Base-by-base conservation (phyloP, 371 early-diverging fungal species). In the Smittium culicis region DNA sequence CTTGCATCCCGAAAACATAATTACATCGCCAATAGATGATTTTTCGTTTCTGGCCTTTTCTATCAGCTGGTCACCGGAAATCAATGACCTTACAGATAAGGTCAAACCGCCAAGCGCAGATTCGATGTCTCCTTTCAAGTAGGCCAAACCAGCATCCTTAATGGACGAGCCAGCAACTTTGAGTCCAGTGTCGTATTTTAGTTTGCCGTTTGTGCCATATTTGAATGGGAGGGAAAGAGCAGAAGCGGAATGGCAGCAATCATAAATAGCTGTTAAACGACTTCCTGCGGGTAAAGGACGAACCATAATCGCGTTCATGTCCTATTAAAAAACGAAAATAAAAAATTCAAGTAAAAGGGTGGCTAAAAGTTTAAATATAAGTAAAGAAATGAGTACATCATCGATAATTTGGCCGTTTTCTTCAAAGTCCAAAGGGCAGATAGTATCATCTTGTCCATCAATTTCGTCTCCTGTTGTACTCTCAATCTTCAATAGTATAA, bases 1-100 rank as follows among this genome's bases (percentile, higher is more conserved):
- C 73, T 89, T 90, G 76, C 94, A 94, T 1, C 91, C 95, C 34
- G 86, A 85, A 66, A 93, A 91, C 89, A 89, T 88, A 67, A 90
- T 81, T 5, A 91, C 89, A 75, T 90, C 90, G 17, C 89, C 90
- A 61, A 80, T 70, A 16, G 81, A 84, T 57, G 81, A 80, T 74
- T 86, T 82, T 62, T 78, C 74, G 29, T 69, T 71, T 62, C 78
- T 75, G 45, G 79, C 74, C 34, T 74, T 73, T 54, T 73, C 76
- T 34, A 79, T 74, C 72, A 75, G 74, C 61, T 71, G 69, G 70
- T 77, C 78, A 35, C 75, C 79, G 1, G 70, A 70, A 16, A 72
- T n/a, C n/a, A 67, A 60, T 54, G 75, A 70, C 57, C 73, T 72
- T 2, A 76, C 32, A 16, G 79, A 74, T 64, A 68, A 67, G 28